Percentiles rank a stretch among this genome's conserved stretches.
Evolutionary conservation across 2,329 filamentous ascomycete genomes (phyloP).

Genomic region (Decorospora gaudefroyi): DNA sequence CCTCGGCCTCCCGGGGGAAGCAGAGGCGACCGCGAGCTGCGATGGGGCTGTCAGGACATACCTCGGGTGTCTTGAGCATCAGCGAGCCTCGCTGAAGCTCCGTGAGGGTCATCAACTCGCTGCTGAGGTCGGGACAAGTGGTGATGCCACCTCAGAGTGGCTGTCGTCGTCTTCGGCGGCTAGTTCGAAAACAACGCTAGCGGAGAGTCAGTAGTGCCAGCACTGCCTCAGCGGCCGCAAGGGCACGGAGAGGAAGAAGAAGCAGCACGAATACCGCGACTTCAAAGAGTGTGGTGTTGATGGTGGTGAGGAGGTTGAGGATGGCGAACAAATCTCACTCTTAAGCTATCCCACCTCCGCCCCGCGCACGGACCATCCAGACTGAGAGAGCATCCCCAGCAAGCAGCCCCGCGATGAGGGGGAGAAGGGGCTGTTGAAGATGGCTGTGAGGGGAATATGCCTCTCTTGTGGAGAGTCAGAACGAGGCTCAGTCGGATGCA

Average conservation of each 20-base stretch:
- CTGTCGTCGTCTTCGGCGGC: neutral
- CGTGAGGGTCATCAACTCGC: neutral
- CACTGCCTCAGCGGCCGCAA: neutral
- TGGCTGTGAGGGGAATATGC: neutral
- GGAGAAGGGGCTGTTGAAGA: neutral
- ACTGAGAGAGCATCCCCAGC: neutral
- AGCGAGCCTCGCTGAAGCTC: neutral
- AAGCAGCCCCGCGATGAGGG: neutral
- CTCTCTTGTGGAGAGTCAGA: neutral
- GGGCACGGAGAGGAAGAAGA: neutral
- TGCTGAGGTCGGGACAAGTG: neutral
- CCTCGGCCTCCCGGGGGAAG: neutral
- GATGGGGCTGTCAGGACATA: neutral
- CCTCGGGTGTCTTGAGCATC: neutral
- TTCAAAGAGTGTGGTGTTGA: neutral
- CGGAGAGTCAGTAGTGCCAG: neutral
- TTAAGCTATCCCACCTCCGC: neutral
- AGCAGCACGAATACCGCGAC: neutral
- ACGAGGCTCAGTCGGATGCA: neutral
- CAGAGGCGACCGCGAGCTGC: neutral
- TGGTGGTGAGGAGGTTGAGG: conserved; percentile 1
- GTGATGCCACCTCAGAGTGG: neutral
- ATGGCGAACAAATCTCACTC: neutral
- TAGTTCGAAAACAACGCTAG: neutral
- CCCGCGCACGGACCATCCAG: conserved; percentile 5